Conservation (phyloP, 306 rosid species). For the Vigna angularis region DNA sequence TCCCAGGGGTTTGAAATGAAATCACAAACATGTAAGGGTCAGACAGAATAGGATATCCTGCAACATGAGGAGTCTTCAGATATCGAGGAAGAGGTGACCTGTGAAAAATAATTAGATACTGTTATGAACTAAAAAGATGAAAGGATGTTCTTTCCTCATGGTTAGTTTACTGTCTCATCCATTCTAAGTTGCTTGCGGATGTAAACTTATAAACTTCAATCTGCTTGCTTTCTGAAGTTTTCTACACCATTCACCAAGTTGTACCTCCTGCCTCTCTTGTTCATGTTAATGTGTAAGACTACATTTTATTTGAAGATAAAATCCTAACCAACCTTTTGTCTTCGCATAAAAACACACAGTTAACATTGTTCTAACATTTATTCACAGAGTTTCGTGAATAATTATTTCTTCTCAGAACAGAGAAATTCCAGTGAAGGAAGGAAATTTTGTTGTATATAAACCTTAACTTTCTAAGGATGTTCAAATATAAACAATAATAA, state of each 20-base stretch:
- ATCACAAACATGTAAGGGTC: slow-evolving; percentile 63
- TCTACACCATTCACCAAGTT: neutral
- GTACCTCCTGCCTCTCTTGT: slow-evolving; percentile 5
- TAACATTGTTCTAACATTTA: slow-evolving; percentile 6
- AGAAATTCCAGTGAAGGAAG: slow-evolving; percentile 14
- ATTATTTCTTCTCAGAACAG: neutral
- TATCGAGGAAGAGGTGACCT: slow-evolving; percentile 82
- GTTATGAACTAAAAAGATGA: slow-evolving; percentile 21
- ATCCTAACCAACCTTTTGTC: slow-evolving; percentile 1
- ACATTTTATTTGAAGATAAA: neutral
- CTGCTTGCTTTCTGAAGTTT: slow-evolving; percentile 21
- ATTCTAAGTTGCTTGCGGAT: slow-evolving; percentile 1
- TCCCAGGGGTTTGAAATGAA: slow-evolving; percentile 72
- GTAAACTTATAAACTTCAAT: neutral
- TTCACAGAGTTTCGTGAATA: neutral
- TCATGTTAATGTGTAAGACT: neutral
- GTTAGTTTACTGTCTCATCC: slow-evolving; percentile 31
- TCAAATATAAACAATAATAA: neutral
- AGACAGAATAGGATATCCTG: slow-evolving; percentile 75
- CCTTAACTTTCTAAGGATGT: neutral
- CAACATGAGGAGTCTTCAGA: slow-evolving; percentile 61
- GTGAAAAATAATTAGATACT: slow-evolving; percentile 37
- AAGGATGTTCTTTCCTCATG: slow-evolving; percentile 28
- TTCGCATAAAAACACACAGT: neutral
- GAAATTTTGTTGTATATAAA: slow-evolving; percentile 16